These are phyloP conservation scores for Fusarium beomiforme DNA, from an alignment of 2,329 filamentous ascomycete genomes.

Conservation along the genomic window DNA sequence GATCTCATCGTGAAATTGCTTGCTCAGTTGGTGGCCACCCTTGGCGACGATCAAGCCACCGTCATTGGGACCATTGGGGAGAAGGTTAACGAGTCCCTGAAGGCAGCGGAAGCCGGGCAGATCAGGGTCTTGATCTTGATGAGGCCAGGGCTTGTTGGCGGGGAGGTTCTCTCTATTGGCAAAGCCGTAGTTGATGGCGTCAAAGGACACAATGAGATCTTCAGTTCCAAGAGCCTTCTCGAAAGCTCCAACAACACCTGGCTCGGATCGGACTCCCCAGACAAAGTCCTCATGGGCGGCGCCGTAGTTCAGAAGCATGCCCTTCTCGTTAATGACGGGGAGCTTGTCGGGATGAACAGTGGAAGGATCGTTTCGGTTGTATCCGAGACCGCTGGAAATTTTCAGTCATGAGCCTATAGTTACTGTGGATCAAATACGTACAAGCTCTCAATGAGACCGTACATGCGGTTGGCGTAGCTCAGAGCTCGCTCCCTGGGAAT, in stretches of 20 bases:
- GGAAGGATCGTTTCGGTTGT: constrained; percentile 31
- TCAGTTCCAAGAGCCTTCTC: constrained; percentile 56
- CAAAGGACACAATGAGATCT: constrained; percentile 61
- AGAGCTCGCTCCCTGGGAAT: constrained; percentile 33
- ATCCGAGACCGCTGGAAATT: constrained; percentile 21
- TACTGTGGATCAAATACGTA: neutral
- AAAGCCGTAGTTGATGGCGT: constrained; percentile 51
- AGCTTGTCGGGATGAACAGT: constrained; percentile 37
- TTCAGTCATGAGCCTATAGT: neutral
- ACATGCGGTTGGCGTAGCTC: constrained; percentile 39
- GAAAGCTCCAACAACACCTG: constrained; percentile 57
- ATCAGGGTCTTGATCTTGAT: constrained; percentile 39
- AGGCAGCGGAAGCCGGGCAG: constrained; percentile 58
- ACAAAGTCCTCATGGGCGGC: constrained; percentile 60
- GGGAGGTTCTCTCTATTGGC: constrained; percentile 50
- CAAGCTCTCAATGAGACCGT: constrained; percentile 37
- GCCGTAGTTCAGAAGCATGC: constrained; percentile 57
- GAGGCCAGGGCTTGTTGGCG: constrained; percentile 36
- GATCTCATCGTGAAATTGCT: constrained; percentile 48
- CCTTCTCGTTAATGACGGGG: constrained; percentile 52
- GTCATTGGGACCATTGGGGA: constrained; percentile 48
- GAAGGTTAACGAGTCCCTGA: constrained; percentile 60
- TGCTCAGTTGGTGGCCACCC: constrained; percentile 34
- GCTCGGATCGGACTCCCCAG: constrained; percentile 58
- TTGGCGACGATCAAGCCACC: constrained; percentile 48